Evolutionary conservation across 1,139 yeast species (phyloP).

Genomic region (Candida gigantensis): DNA sequence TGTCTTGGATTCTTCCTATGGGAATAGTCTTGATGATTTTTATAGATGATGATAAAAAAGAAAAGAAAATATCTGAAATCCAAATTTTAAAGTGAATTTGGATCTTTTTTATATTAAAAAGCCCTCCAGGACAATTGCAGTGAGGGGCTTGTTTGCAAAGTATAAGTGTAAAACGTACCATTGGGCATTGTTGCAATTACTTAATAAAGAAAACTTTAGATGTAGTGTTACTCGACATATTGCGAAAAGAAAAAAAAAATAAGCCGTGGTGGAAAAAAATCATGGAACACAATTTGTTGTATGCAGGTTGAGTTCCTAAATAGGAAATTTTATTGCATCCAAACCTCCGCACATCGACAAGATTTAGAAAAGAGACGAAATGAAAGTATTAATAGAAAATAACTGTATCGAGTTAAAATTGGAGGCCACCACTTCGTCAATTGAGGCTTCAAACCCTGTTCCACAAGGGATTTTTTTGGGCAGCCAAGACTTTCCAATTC

Average conservation of each 20-base stretch:
- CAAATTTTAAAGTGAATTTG: neutral
- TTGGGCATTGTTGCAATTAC: constrained; percentile 4
- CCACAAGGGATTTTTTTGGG: too few species aligned
- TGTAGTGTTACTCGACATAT: neutral
- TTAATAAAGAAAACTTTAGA: constrained; percentile 1
- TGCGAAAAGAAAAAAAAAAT: constrained; percentile 6
- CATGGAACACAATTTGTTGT: constrained; percentile 1
- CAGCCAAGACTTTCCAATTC: too few species aligned
- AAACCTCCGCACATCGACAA: neutral
- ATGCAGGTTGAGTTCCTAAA: constrained; percentile 11
- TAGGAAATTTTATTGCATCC: constrained; percentile 14
- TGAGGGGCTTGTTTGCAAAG: too few species aligned
- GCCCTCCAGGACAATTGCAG: too few species aligned
- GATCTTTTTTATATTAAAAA: neutral
- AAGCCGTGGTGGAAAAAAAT: too few species aligned
- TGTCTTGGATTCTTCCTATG: neutral
- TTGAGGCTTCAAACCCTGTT: too few species aligned
- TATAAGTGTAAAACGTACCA: too few species aligned
- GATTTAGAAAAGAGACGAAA: too few species aligned
- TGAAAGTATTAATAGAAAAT: neutral
- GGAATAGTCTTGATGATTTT: neutral
- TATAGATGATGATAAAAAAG: constrained; percentile 7
- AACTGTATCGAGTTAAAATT: constrained; percentile 2
- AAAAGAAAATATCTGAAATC: neutral
- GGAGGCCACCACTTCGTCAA: too few species aligned